Conservation (phyloP, 805 yeast genomes). For the Nakazawaea wickerhamii region DNA sequence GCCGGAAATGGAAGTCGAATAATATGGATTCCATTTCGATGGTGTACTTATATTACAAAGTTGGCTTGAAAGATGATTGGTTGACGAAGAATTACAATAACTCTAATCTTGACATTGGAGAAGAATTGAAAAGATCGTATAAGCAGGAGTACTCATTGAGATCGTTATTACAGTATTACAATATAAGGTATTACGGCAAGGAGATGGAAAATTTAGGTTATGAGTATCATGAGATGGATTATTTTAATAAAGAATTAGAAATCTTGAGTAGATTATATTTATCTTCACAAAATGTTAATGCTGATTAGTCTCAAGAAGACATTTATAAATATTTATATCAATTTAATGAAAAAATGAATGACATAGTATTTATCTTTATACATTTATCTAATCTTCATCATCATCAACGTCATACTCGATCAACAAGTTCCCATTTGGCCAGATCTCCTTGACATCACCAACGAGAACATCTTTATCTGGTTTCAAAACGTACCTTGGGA, state of each 20-base stretch:
- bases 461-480: conserved; percentile 18
- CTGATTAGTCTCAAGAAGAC: too few relatives aligned
- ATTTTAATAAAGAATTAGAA: conserved; percentile 37
- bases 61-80: conserved; percentile 82
- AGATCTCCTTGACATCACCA: conserved; percentile 24
- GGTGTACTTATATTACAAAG: conserved; percentile 69
- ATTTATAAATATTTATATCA: too few relatives aligned
- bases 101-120: conserved; percentile 70
- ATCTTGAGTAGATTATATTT: conserved; percentile 12
- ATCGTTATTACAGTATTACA: conserved; percentile 72
- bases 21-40: conserved; percentile 93
- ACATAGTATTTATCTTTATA: too few relatives aligned
- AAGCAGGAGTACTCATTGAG: conserved; percentile 84
- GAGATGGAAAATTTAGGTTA: conserved; percentile 57
- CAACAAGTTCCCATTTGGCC: conserved; percentile 34
- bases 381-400: conserved; percentile 20
- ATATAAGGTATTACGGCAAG: conserved; percentile 48
- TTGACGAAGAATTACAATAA: conserved; percentile 74
- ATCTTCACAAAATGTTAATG: background rate
- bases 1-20: conserved; percentile 87
- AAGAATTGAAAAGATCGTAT: conserved; percentile 68
- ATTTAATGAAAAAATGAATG: too few relatives aligned
- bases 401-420: conserved; percentile 21
- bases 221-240: conserved; percentile 32
- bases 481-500: conserved; percentile 27